Evolutionary conservation across 2,329 filamentous ascomycete genomes (phyloP).

Genomic region (Sclerotinia spermophila): DNA sequence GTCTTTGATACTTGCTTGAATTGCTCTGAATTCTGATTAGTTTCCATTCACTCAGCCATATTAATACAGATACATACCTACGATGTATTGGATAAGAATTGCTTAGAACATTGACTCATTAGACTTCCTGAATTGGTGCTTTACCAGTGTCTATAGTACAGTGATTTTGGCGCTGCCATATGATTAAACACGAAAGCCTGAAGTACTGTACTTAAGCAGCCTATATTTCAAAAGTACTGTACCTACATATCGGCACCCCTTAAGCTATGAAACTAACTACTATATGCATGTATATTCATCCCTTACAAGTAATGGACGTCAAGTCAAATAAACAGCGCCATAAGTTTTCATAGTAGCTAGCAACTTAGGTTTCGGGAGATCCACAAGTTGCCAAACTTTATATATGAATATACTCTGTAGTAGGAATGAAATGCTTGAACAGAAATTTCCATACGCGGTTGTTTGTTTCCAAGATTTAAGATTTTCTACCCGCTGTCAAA

Average conservation of each 20-base stretch:
- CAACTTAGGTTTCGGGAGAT: constrained; percentile 12
- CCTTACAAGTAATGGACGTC: background rate
- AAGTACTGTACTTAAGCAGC: background rate
- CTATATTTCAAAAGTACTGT: too few species aligned
- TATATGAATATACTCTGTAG: background rate
- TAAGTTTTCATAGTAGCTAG: background rate
- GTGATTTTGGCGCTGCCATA: background rate
- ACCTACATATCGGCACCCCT: too few species aligned
- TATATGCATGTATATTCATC: background rate
- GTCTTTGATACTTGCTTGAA: background rate
- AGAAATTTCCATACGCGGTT: background rate
- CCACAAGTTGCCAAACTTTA: background rate
- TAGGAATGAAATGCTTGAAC: background rate
- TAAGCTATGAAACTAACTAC: too few species aligned
- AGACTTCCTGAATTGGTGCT: background rate
- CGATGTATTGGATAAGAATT: background rate
- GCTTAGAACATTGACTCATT: background rate
- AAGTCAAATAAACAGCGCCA: constrained; percentile 3
- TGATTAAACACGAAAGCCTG: background rate
- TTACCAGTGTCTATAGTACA: background rate
- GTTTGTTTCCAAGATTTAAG: background rate
- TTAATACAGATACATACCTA: background rate
- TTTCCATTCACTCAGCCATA: background rate
- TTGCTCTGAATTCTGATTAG: background rate
- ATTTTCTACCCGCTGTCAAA: background rate